Evolutionary conservation across 164 flowering plant genomes (phyloP), one percentile per base, ranked within the genome.

Genomic region (Kalanchoe fedtschenkoi): DNA sequence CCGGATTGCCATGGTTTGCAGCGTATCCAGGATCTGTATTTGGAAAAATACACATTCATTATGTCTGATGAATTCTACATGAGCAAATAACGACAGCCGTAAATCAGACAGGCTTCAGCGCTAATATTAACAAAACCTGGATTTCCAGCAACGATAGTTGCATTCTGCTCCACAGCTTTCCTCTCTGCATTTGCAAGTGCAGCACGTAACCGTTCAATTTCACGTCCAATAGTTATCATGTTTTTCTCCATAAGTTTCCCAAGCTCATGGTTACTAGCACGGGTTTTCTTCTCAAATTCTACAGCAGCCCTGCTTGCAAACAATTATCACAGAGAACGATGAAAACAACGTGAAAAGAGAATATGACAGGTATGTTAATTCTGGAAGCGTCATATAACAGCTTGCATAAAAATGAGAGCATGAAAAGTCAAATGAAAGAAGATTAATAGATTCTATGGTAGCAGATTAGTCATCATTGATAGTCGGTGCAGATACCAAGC

Each of bases 151-250:
- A 80, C 77, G 5, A 80, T 76, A n/a, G 79, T 75, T n/a, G 79
- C 81, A 26, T 83, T 80, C 11, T 76, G 73, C 13, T 82, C 88
- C 61, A 76, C 76, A 42, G 82, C 83, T 70, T 81, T 76, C 76
- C 80, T 84, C 71, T 85, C 84, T 41, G 87, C 81, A 75, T 83
- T 69, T 32, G 81, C 85, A 70, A 88, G 78, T 70, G 87, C 89
- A 29, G 72, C 71, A 11, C 65, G 81, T 30, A 91, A 61, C 53
- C 74, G 85, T 28, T 84, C 81, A 51, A 87, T 59, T 58, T 87
- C 90, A 37, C 67, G 74, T 35, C 75, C 72, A 80, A 91, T 56
- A 34, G 76, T 47, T 15, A 46, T 34, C 76, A 78, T 76, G 60
- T 70, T 73, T 59, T 77, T 79, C 78, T 86, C 90, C 90, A 88